Evolutionary conservation across 495 filamentous ascomycete species (phyloP), one percentile per base, ranked within the genome.

Genomic region (Tuber microsphaerosporum): DNA sequence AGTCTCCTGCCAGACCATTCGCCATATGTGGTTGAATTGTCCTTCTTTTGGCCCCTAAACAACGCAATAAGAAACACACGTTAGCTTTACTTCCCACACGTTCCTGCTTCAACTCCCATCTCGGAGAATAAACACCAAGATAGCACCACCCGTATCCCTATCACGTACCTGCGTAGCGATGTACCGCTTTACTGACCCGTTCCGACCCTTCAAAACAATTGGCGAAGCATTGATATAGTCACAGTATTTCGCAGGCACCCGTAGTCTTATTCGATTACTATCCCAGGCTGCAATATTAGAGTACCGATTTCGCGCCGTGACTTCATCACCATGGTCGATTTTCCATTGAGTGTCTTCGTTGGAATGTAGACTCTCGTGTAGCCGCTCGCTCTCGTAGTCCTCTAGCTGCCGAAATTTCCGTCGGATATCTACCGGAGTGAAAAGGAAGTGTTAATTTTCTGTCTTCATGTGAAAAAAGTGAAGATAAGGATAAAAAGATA

Each of bases 151-250:
- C 1, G 56, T 22, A 65, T 65, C 14, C 26, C n/a, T 65, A 65
- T 31, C 68, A 85, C 84, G 80, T 85, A 87, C 91, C 86, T 88
- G 90, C 70, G 86, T 94, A 73, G 87, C 90, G 80, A 93, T 92
- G 81, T 90, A 93, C 69, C 84, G 87, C 74, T 87, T 85, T 71
- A 86, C 83, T 61, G 85, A 83, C 51, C 84, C 80, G 22, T 88
- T 87, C 12, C 89, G 87, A 74, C 89, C 88, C 48, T 84, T 85
- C 42, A 97, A 85, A 9, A 86, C 81, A 69, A 99, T 96, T 31
- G 94, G 93, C 12, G 93, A 97, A 31, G 95, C 95, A 83, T 99
- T 99, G 86, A 98, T 96, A 84, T 98, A 99, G 84, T 97, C 92
- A 78, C 90, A 89, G 74, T 90, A 85, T 20, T 91, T 93, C 43